Evolutionary conservation across 148 eudicot species (phyloP), one percentile per base, ranked within the genome.

Genomic region (Heliosperma pusillum): DNA sequence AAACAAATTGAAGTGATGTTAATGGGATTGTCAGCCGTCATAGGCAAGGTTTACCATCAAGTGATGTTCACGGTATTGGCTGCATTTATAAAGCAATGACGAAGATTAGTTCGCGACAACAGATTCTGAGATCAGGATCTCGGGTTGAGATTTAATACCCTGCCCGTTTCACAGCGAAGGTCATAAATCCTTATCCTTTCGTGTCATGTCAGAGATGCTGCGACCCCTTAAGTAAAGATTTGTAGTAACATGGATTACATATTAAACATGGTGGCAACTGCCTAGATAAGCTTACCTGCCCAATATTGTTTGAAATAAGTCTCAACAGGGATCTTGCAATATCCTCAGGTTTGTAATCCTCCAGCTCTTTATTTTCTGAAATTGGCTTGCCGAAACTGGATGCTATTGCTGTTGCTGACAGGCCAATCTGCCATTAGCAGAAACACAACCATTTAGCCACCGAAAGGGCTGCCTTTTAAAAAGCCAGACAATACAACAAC

Each of bases 331-430:
- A 93, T 64, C 97, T 78, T 24, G 94, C 91, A 27, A 91, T 62
- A 77, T 93, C 98, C 82, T 89, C 98, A 62, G 91, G 84, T 76
- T 75, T 78, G 80, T 89, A 91, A 76, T 93, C 97, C 79, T 88
- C 83, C 19, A 88, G 85, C 68, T 87, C 97, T 85, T 87, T 89
- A 76, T 85, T 82, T 79, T 85, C 87, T 71, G 92, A 87, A 57
- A 91, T 70, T 66, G 87, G 85, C 87, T 93, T 93, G 71, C 98
- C 98, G 75, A 93, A 93, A 75, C 97, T 93, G 68, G 92, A 93
- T 75, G 98, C 98, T 69, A 93, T 93, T n/a, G 89, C 78, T 78
- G 97, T 89, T 70, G 97, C 93, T 66, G 91, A 75, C 62, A 93
- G 86, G 55, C 98, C 98, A 83, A 93, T 82, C 98, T 93, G 84